Conservation (phyloP, 2,329 filamentous ascomycete genomes). For the Trichoderma sp. region DNA sequence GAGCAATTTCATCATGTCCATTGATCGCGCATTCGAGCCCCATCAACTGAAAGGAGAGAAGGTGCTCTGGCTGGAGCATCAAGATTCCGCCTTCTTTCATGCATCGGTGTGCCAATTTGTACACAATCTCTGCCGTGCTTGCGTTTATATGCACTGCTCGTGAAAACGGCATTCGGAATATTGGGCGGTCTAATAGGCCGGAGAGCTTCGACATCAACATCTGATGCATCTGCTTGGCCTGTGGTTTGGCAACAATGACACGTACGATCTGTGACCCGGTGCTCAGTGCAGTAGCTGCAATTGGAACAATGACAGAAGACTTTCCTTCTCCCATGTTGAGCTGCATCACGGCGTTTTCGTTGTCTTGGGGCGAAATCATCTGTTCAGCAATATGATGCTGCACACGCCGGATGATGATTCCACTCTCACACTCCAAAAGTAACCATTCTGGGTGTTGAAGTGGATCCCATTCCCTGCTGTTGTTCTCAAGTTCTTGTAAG, state of each 20-base stretch:
- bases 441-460: constrained; percentile 60
- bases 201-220: constrained; percentile 42
- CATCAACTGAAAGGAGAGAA: constrained; percentile 67
- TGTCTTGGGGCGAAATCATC: constrained; percentile 53
- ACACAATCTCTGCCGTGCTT: not conserved
- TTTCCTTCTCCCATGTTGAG: constrained; percentile 76
- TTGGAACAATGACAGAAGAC: constrained; percentile 69
- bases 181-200: constrained; percentile 45
- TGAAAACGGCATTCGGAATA: constrained; percentile 62
- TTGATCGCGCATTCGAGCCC: constrained; percentile 54
- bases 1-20: constrained; percentile 38
- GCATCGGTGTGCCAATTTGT: constrained; percentile 48
- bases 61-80: constrained; percentile 65
- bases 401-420: constrained; percentile 61
- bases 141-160: constrained; percentile 40
- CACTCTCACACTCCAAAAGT: constrained; percentile 66
- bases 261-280: constrained; percentile 56
- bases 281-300: constrained; percentile 59
- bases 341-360: constrained; percentile 61
- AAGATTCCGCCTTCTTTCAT: constrained; percentile 57
- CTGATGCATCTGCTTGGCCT: constrained; percentile 60
- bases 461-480: constrained; percentile 61
- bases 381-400: constrained; percentile 61
- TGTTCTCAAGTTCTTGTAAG: not conserved
- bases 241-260: constrained; percentile 64